A percentile compares a stretch with the other conserved stretches of the same genome.
phyloP scores from a whole-genome alignment of 2,329 filamentous ascomycete genomes.

The Aspergillus japonicus region DNA sequence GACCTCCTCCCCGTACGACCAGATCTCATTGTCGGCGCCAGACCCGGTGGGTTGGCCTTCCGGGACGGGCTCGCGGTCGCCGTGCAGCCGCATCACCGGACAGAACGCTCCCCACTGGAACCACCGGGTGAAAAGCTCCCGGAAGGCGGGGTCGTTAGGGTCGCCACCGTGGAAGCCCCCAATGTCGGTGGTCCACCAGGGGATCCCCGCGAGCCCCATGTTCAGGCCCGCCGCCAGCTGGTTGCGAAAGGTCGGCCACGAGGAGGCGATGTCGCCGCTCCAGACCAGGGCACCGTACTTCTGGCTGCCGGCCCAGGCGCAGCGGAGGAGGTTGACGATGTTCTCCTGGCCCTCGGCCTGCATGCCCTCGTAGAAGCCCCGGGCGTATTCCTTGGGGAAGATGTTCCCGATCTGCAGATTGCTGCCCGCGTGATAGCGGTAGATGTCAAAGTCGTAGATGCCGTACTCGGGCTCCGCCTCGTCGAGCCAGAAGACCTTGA shows the following conservation, averaged over 20 bases:
- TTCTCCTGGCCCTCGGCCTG: constrained; percentile 52
- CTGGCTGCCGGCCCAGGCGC: constrained; percentile 60
- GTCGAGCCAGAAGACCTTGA: constrained; percentile 67
- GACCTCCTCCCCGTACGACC: constrained; percentile 63
- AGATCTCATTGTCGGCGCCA: constrained; percentile 53
- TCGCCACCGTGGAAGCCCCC: constrained; percentile 68
- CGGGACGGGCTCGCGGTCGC: constrained; percentile 60
- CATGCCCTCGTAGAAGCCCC: constrained; percentile 61
- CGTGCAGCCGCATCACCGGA: constrained; percentile 67
- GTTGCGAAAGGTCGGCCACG: constrained; percentile 59
- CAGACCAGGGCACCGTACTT: constrained; percentile 65
- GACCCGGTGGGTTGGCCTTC: constrained; percentile 28
- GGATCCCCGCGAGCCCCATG: constrained; percentile 63
- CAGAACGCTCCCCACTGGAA: constrained; percentile 69
- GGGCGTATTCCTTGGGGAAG: constrained; percentile 59
- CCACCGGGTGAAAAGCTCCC: constrained; percentile 65
- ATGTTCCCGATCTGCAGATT: constrained; percentile 60
- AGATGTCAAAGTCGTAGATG: constrained; percentile 66
- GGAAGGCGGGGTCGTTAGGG: constrained; percentile 55
- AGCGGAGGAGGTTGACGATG: constrained; percentile 60
- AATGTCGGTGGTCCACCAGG: constrained; percentile 71
- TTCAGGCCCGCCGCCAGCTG: constrained; percentile 65
- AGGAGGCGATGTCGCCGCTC: constrained; percentile 66
- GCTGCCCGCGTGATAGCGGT: constrained; percentile 58
- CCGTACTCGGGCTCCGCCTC: constrained; percentile 66